A percentile compares a stretch with the other conserved stretches of the same genome.
Conservation (phyloP, 192 early-diverging fungal genomes). For the Mortierella hygrophila region DNA sequence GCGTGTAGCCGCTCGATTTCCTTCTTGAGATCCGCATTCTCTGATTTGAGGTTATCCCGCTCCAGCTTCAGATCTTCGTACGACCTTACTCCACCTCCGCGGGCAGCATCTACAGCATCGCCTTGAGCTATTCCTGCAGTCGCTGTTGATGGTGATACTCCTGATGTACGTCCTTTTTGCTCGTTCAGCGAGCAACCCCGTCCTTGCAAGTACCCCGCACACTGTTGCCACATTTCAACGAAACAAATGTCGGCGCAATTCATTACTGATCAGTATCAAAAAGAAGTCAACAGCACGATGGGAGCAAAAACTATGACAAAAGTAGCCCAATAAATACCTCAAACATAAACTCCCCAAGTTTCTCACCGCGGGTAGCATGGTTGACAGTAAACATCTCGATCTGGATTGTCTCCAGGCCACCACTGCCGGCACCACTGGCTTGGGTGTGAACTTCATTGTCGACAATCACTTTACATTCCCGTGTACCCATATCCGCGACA, state of each 20-base stretch:
- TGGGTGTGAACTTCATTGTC: conserved; percentile 47
- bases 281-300: background rate
- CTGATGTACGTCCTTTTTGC: background rate
- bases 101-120: background rate
- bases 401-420: conserved; percentile 18
- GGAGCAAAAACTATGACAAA: background rate
- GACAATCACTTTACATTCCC: conserved; percentile 47
- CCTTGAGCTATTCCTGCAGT: background rate
- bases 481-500: conserved; percentile 24
- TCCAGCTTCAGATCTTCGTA: conserved; percentile 48
- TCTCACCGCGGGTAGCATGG: conserved; percentile 33
- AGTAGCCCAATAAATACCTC: conserved; percentile 22
- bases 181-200: conserved; percentile 28
- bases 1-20: conserved; percentile 40
- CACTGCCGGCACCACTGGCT: background rate
- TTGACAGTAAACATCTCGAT: conserved; percentile 45
- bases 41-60: conserved; percentile 35
- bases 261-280: background rate
- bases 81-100: background rate
- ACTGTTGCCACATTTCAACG: conserved; percentile 13
- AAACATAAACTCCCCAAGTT: conserved; percentile 51
- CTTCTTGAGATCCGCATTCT: conserved; percentile 32
- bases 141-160: background rate
- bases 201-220: conserved; percentile 36
- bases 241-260: background rate